Conservation (phyloP, 108 stramenopile genomes). For the Cyclotella distinguenda region DNA sequence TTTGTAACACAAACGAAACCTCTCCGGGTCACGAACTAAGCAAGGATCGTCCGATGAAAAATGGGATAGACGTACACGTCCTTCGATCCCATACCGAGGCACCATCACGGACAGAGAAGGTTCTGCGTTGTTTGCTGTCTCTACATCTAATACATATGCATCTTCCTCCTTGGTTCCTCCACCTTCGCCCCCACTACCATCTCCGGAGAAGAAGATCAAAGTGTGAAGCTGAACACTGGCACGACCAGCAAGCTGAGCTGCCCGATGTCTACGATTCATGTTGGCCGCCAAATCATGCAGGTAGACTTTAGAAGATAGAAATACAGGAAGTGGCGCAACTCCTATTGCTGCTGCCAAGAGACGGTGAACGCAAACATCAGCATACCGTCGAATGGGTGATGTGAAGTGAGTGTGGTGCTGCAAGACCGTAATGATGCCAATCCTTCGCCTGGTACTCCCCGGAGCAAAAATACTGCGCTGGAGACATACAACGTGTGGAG, state of each 20-base stretch:
- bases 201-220: slow-evolving; percentile 86
- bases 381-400: slow-evolving; percentile 98
- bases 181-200: slow-evolving; percentile 56
- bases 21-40: slow-evolving; percentile 58
- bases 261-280: slow-evolving; percentile 96
- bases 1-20: slow-evolving; percentile 62
- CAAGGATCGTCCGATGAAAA: slow-evolving; percentile 46
- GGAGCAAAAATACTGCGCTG: slow-evolving; percentile 98
- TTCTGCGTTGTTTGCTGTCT: slow-evolving; percentile 55
- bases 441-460: slow-evolving; percentile 89
- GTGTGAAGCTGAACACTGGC: slow-evolving; percentile 93
- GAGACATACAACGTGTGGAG: slow-evolving; percentile 95
- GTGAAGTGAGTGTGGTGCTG: slow-evolving; percentile 99
- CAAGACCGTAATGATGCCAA: slow-evolving; percentile 98
- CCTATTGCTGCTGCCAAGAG: slow-evolving; percentile 94
- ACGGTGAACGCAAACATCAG: slow-evolving; percentile 98
- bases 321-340: slow-evolving; percentile 86
- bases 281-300: slow-evolving; percentile 92
- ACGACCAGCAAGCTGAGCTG: slow-evolving; percentile 93
- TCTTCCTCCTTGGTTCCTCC: slow-evolving; percentile 76
- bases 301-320: slow-evolving; percentile 85
- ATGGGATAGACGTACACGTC: slow-evolving; percentile 65
- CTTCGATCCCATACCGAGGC: slow-evolving; percentile 98
- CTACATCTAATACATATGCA: slow-evolving; percentile 92
- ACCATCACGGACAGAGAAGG: slow-evolving; percentile 90